phyloP scores from a whole-genome alignment of 495 filamentous ascomycete species.

The Lineolata rhizophorae region DNA sequence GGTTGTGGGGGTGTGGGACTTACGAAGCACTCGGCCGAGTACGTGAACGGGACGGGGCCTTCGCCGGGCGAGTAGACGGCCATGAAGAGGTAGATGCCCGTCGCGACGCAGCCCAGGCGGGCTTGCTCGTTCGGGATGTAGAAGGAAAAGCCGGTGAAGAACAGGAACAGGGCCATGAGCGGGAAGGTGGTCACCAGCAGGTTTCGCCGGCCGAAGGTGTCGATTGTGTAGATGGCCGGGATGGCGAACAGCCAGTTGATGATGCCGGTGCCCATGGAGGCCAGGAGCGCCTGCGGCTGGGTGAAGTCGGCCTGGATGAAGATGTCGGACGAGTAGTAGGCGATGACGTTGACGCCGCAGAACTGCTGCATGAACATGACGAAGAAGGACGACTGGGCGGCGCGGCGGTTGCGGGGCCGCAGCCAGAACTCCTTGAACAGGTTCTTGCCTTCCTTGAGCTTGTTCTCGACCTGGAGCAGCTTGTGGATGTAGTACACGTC shows the following conservation, averaged over 20 bases:
- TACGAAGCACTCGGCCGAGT: conserved; percentile 70
- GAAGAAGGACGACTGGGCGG: not conserved
- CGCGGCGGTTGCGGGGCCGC: not conserved
- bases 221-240: conserved; percentile 9
- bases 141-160: conserved; percentile 6
- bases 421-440: not conserved
- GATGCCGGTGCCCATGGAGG: conserved; percentile 9
- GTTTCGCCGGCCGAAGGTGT: conserved; percentile 7
- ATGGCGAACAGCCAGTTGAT: conserved; percentile 11
- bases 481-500: conserved; percentile 10
- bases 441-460: conserved; percentile 1
- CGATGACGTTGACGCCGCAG: conserved; percentile 4
- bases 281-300: not conserved
- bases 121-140: conserved; percentile 3
- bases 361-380: conserved; percentile 1
- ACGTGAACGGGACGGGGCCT: conserved; percentile 68
- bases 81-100: conserved; percentile 11
- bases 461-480: conserved; percentile 12
- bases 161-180: conserved; percentile 6
- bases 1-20: too few relatives aligned
- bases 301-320: not conserved
- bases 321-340: not conserved
- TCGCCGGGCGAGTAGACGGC: too few relatives aligned
- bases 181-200: conserved; percentile 11
- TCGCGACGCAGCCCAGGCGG: not conserved